phyloP scores from a whole-genome alignment of 441 rosid genomes.

The Pelargonium fulgidum region DNA sequence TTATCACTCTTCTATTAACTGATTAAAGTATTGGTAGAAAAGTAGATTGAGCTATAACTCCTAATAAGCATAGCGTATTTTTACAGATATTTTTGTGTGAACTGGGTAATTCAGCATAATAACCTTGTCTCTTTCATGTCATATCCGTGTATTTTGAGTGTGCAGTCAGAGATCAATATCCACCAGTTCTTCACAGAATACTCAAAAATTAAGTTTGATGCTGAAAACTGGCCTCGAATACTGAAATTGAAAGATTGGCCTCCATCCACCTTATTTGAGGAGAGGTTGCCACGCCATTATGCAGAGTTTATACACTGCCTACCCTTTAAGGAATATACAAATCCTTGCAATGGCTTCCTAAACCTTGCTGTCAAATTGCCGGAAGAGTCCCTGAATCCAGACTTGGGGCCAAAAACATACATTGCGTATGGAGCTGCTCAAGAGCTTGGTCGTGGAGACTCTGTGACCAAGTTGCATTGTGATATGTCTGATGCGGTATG shows the following conservation, averaged over 20 bases:
- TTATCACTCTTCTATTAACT: too few species aligned
- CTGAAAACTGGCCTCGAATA: slow-evolving; percentile 44
- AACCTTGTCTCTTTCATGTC: not conserved
- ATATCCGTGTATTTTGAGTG: not conserved
- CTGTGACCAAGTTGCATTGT: slow-evolving; percentile 89
- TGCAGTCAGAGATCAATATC: slow-evolving; percentile 50
- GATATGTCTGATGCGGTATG: slow-evolving; percentile 95
- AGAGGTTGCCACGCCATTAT: slow-evolving; percentile 64
- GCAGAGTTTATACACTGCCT: slow-evolving; percentile 59
- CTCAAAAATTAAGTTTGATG: slow-evolving; percentile 31
- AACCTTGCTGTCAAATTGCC: slow-evolving; percentile 70
- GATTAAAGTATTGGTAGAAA: too few species aligned
- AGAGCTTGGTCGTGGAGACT: slow-evolving; percentile 91
- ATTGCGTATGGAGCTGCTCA: slow-evolving; percentile 68
- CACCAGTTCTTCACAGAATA: slow-evolving; percentile 59
- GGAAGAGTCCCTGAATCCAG: slow-evolving; percentile 48
- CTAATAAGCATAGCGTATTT: too few species aligned
- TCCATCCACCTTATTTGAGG: slow-evolving; percentile 49
- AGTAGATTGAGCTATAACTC: too few species aligned
- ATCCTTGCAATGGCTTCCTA: slow-evolving; percentile 52
- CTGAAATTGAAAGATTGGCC: slow-evolving; percentile 94
- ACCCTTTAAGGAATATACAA: slow-evolving; percentile 80
- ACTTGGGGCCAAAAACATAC: slow-evolving; percentile 90
- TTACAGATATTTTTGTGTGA: too few species aligned
- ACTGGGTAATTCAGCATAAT: not conserved